A percentile compares a stretch with the other conserved stretches of the same genome.
phyloP scores from a whole-genome alignment of 257 asterid species.

The Gynochthodes officinalis region DNA sequence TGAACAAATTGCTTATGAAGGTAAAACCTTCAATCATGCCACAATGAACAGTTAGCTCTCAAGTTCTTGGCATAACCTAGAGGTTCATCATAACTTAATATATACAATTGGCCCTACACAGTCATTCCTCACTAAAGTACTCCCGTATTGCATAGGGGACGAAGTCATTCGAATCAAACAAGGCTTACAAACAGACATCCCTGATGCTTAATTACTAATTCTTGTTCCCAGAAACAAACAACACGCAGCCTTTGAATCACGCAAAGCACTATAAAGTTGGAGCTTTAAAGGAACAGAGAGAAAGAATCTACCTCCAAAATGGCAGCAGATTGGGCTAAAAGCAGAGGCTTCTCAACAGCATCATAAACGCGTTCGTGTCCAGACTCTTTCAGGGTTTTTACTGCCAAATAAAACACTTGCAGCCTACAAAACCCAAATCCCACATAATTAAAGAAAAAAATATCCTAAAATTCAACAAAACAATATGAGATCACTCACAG shows the following conservation, averaged over 20 bases:
- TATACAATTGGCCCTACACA: not conserved
- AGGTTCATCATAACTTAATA: not conserved
- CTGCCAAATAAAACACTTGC: conserved; percentile 69
- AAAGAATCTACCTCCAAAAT: conserved; percentile 44
- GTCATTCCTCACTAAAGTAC: not conserved
- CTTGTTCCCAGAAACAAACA: not conserved
- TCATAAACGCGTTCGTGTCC: conserved; percentile 73
- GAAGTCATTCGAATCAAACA: not conserved
- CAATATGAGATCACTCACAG: not conserved
- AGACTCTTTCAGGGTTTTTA: conserved; percentile 51
- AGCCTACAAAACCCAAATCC: conserved; percentile 29
- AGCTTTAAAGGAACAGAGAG: not conserved
- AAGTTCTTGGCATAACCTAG: not conserved
- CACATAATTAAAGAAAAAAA: not conserved
- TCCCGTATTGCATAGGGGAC: not conserved
- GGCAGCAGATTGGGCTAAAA: conserved; percentile 84
- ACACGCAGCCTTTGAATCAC: not conserved
- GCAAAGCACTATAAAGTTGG: not conserved
- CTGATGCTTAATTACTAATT: not conserved
- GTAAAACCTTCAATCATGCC: not conserved
- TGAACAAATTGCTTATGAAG: not conserved
- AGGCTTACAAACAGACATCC: not conserved
- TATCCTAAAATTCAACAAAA: not conserved
- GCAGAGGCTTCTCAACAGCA: conserved; percentile 73
- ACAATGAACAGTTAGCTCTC: not conserved